Evolutionary conservation across 192 early-diverging fungal species (phyloP), one percentile per base, ranked within the genome.

Genomic region (Coemansia sp.): DNA sequence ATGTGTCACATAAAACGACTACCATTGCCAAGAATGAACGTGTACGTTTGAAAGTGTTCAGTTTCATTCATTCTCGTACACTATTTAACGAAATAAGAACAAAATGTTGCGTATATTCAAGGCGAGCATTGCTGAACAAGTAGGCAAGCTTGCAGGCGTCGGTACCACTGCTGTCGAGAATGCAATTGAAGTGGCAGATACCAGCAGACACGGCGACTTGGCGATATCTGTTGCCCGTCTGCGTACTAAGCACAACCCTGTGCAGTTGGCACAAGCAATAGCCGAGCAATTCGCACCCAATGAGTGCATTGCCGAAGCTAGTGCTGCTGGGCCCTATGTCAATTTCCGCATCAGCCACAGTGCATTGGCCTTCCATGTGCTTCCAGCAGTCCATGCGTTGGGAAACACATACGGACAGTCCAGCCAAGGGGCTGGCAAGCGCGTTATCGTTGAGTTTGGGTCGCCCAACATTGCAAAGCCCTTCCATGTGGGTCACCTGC

Each of bases 401-500:
- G 82, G 83, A 36, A 76, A 85, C 48, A 66, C 70, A 34, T 93
- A 84, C 63, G 92, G 92, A 52, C 61, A 61, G 72, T 89, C 89
- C 65, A 84, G 81, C 55, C 64, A 74, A 1, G 89, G 90, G 58
- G 67, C 72, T 0, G 84, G 91, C 61, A 95, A 92, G 81, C 88
- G 85, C 56, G 89, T 86, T 20, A 73, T 99, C 59, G 87, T 97
- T 61, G 97, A 99, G 70, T 99, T 89, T 78, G 89, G 87, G 67
- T 92, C 90, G 63, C 97, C 97, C 66, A 98, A 99, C 78, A 95
- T 99, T 70, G 97, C 97, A 66, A 99, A 98, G 82, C 93, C 91
- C 46, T 95, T 98, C 86, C 97, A 99, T 67, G 94, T 90, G 53
- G 97, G 97, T 38, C 97, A 99, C 73, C 84, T 99, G 85, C 89